phyloP scores from a whole-genome alignment of 768 basidiomycete species.

The Filobasidium wieringae region DNA sequence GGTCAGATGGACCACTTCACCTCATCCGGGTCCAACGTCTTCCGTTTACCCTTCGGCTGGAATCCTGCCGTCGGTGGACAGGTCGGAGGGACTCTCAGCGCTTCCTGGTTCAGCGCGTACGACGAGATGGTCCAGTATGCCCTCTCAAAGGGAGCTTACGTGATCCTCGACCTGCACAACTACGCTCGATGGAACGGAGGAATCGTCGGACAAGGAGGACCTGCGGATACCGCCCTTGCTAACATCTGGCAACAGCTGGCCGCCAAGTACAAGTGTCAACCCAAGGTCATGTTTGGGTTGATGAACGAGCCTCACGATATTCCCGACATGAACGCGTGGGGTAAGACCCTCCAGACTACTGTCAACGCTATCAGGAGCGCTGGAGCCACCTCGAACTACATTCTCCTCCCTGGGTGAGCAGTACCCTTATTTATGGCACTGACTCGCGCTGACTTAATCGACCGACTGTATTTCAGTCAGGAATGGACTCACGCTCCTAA shows the following conservation, averaged over 20 bases:
- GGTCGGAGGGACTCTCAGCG: constrained; percentile 45
- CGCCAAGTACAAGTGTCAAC: constrained; percentile 42
- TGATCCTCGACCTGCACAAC: constrained; percentile 47
- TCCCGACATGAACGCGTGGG: constrained; percentile 39
- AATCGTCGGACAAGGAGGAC: constrained; percentile 56
- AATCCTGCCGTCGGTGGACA: constrained; percentile 54
- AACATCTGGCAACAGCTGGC: constrained; percentile 49
- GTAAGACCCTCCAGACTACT: constrained; percentile 48
- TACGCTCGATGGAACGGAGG: constrained; percentile 51
- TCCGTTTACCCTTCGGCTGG: constrained; percentile 36
- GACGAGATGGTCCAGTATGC: constrained; percentile 47
- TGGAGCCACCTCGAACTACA: constrained; percentile 50
- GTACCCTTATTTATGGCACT: background rate
- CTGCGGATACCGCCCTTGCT: constrained; percentile 49
- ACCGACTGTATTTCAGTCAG: constrained; percentile 23
- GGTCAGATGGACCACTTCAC: constrained; percentile 54
- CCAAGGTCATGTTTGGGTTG: constrained; percentile 43
- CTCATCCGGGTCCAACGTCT: constrained; percentile 42
- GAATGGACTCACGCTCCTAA: constrained; percentile 45
- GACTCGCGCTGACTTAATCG: background rate
- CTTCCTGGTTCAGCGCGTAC: constrained; percentile 44
- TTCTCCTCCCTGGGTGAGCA: constrained; percentile 47
- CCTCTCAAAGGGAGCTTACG: constrained; percentile 45
- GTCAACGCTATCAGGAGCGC: constrained; percentile 52
- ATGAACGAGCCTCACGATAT: constrained; percentile 59